These are phyloP conservation scores for Candida coleopterorum DNA, from an alignment of 805 yeast species.

Conservation along the genomic window DNA sequence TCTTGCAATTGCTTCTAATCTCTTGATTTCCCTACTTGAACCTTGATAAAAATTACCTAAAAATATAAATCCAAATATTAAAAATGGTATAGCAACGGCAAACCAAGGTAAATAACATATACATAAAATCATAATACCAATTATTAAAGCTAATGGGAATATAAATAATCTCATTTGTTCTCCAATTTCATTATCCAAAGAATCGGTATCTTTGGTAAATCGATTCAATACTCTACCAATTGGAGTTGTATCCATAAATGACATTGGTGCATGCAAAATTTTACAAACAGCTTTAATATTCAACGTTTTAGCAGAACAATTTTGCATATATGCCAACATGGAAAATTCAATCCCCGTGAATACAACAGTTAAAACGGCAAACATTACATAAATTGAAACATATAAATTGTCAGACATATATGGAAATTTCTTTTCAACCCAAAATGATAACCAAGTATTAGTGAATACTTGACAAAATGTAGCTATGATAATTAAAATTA, in stretches of 20 bases:
- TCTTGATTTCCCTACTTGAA: constrained; percentile 43
- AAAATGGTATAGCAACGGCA: constrained; percentile 51
- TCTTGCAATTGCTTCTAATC: constrained; percentile 45
- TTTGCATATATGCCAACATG: constrained; percentile 40
- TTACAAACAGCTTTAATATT: constrained; percentile 34
- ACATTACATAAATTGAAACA: constrained; percentile 30
- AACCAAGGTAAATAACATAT: constrained; percentile 51
- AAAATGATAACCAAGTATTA: constrained; percentile 42
- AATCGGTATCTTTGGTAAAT: constrained; percentile 42
- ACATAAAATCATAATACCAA: constrained; percentile 41
- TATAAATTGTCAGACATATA: constrained; percentile 26
- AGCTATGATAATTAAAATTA: constrained; percentile 28
- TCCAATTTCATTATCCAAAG: constrained; percentile 42
- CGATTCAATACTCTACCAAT: constrained; percentile 41
- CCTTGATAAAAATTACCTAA: constrained; percentile 44
- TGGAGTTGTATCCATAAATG: constrained; percentile 40
- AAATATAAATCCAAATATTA: constrained; percentile 34
- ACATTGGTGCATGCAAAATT: constrained; percentile 40
- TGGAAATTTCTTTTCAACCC: constrained; percentile 33
- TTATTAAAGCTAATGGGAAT: constrained; percentile 36
- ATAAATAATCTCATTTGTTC: constrained; percentile 38
- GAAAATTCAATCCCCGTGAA: constrained; percentile 37
- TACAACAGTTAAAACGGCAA: constrained; percentile 34
- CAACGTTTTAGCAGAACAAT: constrained; percentile 30
- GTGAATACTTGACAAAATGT: constrained; percentile 40